Conservation (phyloP, 805 yeast genomes). For the Starmerella geochares region DNA sequence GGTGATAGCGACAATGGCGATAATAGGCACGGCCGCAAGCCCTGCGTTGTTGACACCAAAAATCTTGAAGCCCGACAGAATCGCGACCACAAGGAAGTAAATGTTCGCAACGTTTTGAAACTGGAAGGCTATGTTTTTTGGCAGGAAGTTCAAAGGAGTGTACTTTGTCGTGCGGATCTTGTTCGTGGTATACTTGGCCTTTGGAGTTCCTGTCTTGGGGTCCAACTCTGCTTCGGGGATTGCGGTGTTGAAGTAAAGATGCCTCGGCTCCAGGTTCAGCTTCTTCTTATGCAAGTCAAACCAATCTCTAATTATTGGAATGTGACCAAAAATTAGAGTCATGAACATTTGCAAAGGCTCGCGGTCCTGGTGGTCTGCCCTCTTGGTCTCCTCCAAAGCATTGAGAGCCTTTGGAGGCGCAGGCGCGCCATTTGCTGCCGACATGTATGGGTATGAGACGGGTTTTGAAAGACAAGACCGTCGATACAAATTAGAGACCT, state of each 20-base stretch:
- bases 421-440: slow-evolving; percentile 4
- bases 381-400: slow-evolving; percentile 22
- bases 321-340: slow-evolving; percentile 27
- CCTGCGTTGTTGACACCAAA: slow-evolving; percentile 69
- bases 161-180: slow-evolving; percentile 92
- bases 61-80: slow-evolving; percentile 62
- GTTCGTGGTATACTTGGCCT: slow-evolving; percentile 62
- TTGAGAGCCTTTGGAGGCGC: slow-evolving; percentile 13
- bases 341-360: slow-evolving; percentile 7
- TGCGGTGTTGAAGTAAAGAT: slow-evolving; percentile 41
- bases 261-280: slow-evolving; percentile 29
- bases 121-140: slow-evolving; percentile 71
- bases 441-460: neutral
- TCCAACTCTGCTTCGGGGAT: slow-evolving; percentile 39
- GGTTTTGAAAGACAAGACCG: neutral
- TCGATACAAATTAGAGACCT: neutral
- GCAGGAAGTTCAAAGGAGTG: slow-evolving; percentile 79
- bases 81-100: slow-evolving; percentile 68
- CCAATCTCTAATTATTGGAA: slow-evolving; percentile 21
- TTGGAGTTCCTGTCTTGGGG: slow-evolving; percentile 56
- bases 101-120: slow-evolving; percentile 83
- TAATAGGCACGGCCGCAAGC: slow-evolving; percentile 68
- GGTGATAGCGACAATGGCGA: slow-evolving; percentile 65
- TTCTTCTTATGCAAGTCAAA: slow-evolving; percentile 19
- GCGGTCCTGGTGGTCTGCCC: slow-evolving; percentile 5